Evolutionary conservation across 2,329 filamentous ascomycete genomes (phyloP).

Genomic region (Davidsoniella eucalypti): DNA sequence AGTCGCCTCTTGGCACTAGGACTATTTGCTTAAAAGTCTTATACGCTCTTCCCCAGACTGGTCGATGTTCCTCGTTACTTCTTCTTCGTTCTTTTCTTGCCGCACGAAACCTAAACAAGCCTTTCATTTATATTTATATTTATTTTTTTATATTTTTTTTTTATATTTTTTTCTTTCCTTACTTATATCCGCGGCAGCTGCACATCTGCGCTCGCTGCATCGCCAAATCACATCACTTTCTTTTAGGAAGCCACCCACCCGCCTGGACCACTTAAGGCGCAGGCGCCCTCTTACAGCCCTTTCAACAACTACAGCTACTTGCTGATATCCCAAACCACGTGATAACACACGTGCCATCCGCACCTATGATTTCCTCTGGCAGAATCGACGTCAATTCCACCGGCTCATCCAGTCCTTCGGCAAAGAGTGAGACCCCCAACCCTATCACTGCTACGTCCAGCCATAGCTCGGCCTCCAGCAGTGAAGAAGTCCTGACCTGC

Average conservation of each 20-base stretch:
- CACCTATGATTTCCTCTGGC: slow-evolving; percentile 9
- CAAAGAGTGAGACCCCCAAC: slow-evolving; percentile 36
- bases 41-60: slow-evolving; percentile 9
- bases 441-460: slow-evolving; percentile 30
- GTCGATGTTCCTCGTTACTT: neutral
- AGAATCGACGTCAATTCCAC: slow-evolving; percentile 8
- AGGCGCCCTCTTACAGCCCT: neutral
- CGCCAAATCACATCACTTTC: neutral
- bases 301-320: neutral
- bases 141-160: neutral
- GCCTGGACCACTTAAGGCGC: too few species aligned
- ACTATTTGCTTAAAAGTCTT: slow-evolving; percentile 11
- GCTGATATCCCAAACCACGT: neutral
- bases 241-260: too few species aligned
- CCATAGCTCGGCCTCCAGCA: slow-evolving; percentile 23
- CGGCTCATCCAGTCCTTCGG: slow-evolving; percentile 24
- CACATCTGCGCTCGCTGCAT: too few species aligned
- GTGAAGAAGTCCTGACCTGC: slow-evolving; percentile 42
- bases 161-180: neutral
- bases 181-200: neutral
- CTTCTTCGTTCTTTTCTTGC: neutral
- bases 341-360: neutral
- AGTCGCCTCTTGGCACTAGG: slow-evolving; percentile 8
- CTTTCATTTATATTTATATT: too few species aligned
- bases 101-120: neutral